Base-by-base conservation (phyloP, 2,329 filamentous ascomycete species). In the Sarocladium brachiariae region DNA sequence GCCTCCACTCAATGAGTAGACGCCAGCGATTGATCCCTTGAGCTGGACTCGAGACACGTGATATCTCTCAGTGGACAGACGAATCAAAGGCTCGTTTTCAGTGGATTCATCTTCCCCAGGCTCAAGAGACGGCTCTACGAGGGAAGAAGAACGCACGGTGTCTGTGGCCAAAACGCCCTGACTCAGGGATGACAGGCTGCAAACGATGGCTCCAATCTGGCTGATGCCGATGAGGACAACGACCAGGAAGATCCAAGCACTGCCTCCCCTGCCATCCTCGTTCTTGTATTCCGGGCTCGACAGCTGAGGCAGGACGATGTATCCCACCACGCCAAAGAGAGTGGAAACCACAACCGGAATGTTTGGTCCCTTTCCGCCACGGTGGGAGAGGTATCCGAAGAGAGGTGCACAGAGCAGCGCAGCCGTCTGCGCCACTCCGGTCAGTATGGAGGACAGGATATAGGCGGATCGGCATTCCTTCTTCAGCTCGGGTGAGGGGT, bases 121-220 rank as follows among this genome's bases (percentile, higher is more conserved):
- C 6, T 62, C 61, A 11, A 68, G 58, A 0, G 63, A 60, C 3
- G 62, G 54, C 37, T 60, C 56, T 10, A 54, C 54, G 52, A 50
- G n/a, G n/a, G n/a, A 59, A 34, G 39, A 57, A 1, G 58, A 56
- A 25, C 59, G 59, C 11, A 63, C 62, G 3, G 71, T 57, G 43
- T 78, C 75, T 2, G 69, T 71, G 4, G 72, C 70, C 19, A 95
- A 73, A 19, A 97, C 85, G 3, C 90, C 91, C 14, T 83, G 82
- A 33, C 89, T 89, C 2, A 99, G 77, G 1, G 93, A 81, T 1
- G 88, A 90, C n/a, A 99, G 77, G 56, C 89, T 95, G 70, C 91
- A 96, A 1, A 99, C 93, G 53, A 99, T 97, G 10, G 90, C 87
- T 2, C 92, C 93, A 54, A 99, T 97, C 67, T 99, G 93, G 60